These are phyloP conservation scores for Apiospora malaysiana DNA, from an alignment of 2,329 filamentous ascomycete species.

Conservation along the genomic window DNA sequence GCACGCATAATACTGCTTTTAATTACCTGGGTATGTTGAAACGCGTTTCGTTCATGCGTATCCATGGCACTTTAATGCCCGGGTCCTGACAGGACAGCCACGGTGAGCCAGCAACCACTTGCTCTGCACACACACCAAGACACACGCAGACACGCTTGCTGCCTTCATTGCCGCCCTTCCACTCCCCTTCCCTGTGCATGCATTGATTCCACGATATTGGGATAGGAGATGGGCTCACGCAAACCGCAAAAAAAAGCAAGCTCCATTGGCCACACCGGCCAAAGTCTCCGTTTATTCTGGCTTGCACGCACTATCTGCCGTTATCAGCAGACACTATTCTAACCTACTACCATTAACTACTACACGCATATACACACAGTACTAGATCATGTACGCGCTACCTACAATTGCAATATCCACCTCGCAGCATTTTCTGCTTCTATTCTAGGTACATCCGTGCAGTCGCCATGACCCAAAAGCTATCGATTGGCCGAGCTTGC, in stretches of 20 bases:
- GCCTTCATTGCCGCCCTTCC: conserved; percentile 10
- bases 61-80: conserved; percentile 34
- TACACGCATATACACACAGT: not conserved
- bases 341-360: not conserved
- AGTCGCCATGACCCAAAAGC: not conserved
- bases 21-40: conserved; percentile 52
- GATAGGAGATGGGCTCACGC: not conserved
- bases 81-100: not conserved
- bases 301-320: not conserved
- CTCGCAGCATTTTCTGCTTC: conserved; percentile 12
- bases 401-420: not conserved
- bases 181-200: not conserved
- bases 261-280: not conserved
- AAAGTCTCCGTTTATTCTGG: conserved; percentile 11
- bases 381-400: not conserved
- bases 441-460: conserved; percentile 16
- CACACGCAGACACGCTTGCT: not conserved
- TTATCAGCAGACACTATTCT: not conserved
- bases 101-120: no score
- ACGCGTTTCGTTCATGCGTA: conserved; percentile 54
- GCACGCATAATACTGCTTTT: conserved; percentile 53
- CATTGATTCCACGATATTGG: conserved; percentile 15
- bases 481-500: not conserved
- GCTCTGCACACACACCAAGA: not conserved
- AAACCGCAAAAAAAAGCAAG: not conserved